Evolutionary conservation across 768 basidiomycete species (phyloP).

Genomic region (Suillus lakei): DNA sequence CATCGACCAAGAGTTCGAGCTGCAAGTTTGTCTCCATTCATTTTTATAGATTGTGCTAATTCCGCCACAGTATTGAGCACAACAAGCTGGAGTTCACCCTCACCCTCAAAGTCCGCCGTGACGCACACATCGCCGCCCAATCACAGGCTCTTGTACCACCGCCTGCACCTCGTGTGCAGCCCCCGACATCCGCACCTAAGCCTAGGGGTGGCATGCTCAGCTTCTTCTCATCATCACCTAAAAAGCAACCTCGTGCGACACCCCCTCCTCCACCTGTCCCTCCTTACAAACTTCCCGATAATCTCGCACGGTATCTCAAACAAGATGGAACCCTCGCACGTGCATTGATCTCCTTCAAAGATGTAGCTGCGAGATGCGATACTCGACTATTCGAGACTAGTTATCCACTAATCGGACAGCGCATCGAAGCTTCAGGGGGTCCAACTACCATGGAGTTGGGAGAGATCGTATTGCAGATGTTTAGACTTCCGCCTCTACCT

Average conservation of each 20-base stretch:
- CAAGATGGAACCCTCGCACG: conserved; percentile 88
- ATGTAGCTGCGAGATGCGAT: conserved; percentile 82
- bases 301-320: conserved; percentile 81
- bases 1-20: conserved; percentile 89
- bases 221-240: conserved; percentile 75
- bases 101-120: conserved; percentile 83
- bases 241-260: conserved; percentile 65
- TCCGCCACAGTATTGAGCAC: conserved; percentile 74
- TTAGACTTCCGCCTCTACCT: conserved; percentile 88
- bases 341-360: conserved; percentile 88
- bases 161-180: conserved; percentile 47
- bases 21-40: conserved; percentile 53
- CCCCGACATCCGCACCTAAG: conserved; percentile 53
- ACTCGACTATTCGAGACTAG: conserved; percentile 83
- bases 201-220: conserved; percentile 70
- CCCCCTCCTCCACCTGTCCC: conserved; percentile 38
- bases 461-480: conserved; percentile 88
- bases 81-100: conserved; percentile 95
- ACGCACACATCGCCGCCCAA: conserved; percentile 83
- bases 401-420: conserved; percentile 81
- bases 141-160: conserved; percentile 65
- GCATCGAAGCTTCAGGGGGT: conserved; percentile 54
- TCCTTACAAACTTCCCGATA: conserved; percentile 62
- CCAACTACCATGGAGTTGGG: conserved; percentile 77
- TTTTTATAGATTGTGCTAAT: background rate